These are phyloP conservation scores for Amaranthus hypochondriacus DNA, from an alignment of 148 eudicot genomes.

Conservation along the genomic window DNA sequence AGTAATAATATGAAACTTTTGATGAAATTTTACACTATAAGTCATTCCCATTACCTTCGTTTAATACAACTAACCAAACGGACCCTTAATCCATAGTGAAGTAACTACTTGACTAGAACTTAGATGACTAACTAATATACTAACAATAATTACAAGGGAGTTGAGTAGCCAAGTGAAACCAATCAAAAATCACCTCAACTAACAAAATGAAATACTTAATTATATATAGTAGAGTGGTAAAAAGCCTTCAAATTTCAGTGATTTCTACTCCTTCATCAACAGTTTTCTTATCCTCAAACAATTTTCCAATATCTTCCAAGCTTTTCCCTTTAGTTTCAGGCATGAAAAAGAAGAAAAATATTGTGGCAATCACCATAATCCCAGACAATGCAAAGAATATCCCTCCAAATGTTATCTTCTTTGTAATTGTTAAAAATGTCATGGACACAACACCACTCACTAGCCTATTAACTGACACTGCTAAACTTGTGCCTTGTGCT, in stretches of 20 bases:
- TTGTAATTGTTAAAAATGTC: conserved; percentile 58
- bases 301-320: conserved; percentile 59
- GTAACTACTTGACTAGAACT: too few relatives aligned
- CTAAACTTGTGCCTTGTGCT: conserved; percentile 76
- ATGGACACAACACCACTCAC: conserved; percentile 78
- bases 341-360: conserved; percentile 66
- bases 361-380: conserved; percentile 46
- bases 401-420: conserved; percentile 67
- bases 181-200: background rate
- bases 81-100: too few relatives aligned
- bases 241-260: conserved; percentile 6
- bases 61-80: too few relatives aligned
- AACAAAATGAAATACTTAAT: background rate
- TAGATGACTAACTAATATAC: too few relatives aligned
- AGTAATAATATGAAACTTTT: too few relatives aligned
- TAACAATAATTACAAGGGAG: too few relatives aligned
- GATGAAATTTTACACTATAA: too few relatives aligned
- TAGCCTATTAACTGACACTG: conserved; percentile 76
- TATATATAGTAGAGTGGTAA: background rate
- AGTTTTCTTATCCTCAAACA: conserved; percentile 43
- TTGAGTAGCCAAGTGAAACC: background rate
- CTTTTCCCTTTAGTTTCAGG: conserved; percentile 83
- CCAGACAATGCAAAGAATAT: conserved; percentile 63
- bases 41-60: too few relatives aligned
- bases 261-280: conserved; percentile 23